Evolutionary conservation across 345 rosid species (phyloP).

Genomic region (Cardiospermum halicacabum): DNA sequence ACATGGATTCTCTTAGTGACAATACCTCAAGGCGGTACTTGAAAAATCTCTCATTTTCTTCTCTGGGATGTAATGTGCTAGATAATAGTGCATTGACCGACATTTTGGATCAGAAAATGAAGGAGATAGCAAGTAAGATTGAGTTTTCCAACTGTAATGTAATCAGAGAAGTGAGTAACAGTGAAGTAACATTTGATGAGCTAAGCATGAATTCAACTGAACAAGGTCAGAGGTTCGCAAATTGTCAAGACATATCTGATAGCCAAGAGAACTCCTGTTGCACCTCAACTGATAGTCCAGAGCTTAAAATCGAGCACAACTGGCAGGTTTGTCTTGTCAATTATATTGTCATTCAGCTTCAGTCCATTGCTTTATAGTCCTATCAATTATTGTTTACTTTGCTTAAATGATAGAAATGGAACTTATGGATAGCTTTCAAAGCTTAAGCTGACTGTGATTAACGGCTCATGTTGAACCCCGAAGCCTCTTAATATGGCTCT

Average conservation of each 20-base stretch:
- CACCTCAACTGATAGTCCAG: slow-evolving; percentile 28
- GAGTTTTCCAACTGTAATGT: slow-evolving; percentile 46
- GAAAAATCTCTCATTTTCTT: slow-evolving; percentile 24
- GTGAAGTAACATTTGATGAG: slow-evolving; percentile 22
- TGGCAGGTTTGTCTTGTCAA: slow-evolving; percentile 50
- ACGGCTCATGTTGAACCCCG: neutral
- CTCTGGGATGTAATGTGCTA: slow-evolving; percentile 40
- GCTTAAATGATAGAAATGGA: slow-evolving; percentile 1
- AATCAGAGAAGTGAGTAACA: slow-evolving; percentile 37
- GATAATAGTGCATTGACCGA: slow-evolving; percentile 51
- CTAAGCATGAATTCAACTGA: slow-evolving; percentile 25
- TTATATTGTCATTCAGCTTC: slow-evolving; percentile 1
- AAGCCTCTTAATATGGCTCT: neutral
- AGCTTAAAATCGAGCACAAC: slow-evolving; percentile 23
- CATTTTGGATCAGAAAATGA: slow-evolving; percentile 74
- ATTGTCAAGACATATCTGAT: slow-evolving; percentile 24
- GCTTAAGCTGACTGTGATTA: too few relatives aligned
- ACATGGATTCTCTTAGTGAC: slow-evolving; percentile 18
- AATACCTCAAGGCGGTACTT: slow-evolving; percentile 17
- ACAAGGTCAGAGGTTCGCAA: slow-evolving; percentile 29
- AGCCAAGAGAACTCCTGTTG: slow-evolving; percentile 30
- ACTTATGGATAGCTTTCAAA: neutral
- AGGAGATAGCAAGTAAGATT: slow-evolving; percentile 57
- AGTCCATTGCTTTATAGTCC: neutral
- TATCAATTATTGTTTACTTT: neutral